Conservation (phyloP, 345 rosid species). For the Lumnitzera littorea region DNA sequence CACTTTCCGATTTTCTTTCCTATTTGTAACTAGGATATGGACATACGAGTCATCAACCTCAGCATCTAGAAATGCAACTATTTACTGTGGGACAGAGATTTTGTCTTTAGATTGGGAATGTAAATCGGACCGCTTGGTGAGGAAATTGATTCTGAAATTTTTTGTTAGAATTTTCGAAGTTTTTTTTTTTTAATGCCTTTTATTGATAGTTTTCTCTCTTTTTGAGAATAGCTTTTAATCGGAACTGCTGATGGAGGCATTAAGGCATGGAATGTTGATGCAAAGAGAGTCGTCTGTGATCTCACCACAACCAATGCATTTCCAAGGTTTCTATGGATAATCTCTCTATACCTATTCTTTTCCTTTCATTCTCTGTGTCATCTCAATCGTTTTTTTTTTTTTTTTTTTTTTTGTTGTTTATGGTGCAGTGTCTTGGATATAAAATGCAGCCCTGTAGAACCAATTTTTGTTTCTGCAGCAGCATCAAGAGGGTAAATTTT, state of each 20-base stretch:
- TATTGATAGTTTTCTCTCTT: constrained; percentile 17
- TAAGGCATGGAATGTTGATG: constrained; percentile 78
- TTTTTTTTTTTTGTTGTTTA: constrained; percentile 6
- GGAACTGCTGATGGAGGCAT: constrained; percentile 77
- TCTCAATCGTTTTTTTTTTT: constrained; percentile 8
- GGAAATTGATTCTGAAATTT: constrained; percentile 5
- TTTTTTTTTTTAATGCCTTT: background rate
- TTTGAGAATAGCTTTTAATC: constrained; percentile 54
- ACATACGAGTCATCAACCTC: constrained; percentile 58
- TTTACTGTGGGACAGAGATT: constrained; percentile 68
- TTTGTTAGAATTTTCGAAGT: background rate
- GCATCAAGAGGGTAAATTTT: constrained; percentile 44
- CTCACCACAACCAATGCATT: constrained; percentile 48
- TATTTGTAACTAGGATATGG: constrained; percentile 45
- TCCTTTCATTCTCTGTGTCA: constrained; percentile 2
- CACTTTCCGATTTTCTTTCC: background rate
- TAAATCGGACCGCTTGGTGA: constrained; percentile 72
- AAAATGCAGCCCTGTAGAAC: constrained; percentile 75
- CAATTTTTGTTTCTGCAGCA: constrained; percentile 69
- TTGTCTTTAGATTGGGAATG: constrained; percentile 77
- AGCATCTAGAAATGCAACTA: constrained; percentile 72
- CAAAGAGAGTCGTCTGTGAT: constrained; percentile 77
- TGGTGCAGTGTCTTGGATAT: constrained; percentile 57
- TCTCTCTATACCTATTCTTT: background rate
- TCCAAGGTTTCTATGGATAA: constrained; percentile 36